These are phyloP conservation scores for Aureobasidium sp. DNA, from an alignment of 2,329 filamentous ascomycete genomes.

Conservation along the genomic window DNA sequence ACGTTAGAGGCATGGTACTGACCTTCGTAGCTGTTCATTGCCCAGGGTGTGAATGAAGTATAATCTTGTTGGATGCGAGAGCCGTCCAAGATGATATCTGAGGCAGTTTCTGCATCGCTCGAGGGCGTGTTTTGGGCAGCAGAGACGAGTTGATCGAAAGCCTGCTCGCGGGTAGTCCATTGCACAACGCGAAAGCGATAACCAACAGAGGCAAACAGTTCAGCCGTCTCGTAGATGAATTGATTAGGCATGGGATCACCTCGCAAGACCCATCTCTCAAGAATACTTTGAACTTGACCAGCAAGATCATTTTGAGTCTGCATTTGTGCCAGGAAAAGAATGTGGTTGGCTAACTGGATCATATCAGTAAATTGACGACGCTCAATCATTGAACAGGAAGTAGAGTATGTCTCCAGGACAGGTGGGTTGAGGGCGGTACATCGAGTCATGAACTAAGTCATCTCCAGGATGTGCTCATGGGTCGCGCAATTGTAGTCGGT, in stretches of 20 bases:
- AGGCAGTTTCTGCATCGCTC: background rate
- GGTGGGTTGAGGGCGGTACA: background rate
- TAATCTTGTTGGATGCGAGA: background rate
- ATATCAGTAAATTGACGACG: constrained; percentile 4
- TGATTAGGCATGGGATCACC: background rate
- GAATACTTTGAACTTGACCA: background rate
- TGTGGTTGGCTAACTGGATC: background rate
- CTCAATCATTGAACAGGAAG: background rate
- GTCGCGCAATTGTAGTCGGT: background rate
- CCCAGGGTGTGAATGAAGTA: background rate
- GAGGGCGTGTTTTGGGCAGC: too few species aligned
- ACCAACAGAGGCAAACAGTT: background rate
- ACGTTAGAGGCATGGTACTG: background rate
- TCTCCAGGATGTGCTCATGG: background rate
- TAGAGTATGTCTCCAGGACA: background rate
- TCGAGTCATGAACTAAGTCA: background rate
- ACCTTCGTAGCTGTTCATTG: background rate
- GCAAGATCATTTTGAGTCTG: background rate
- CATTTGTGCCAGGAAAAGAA: background rate
- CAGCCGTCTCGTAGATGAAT: background rate
- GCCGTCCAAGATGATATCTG: background rate
- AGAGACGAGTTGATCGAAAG: background rate
- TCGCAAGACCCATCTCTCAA: background rate
- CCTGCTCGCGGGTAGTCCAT: background rate
- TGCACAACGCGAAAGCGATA: background rate